Conservation (phyloP, 306 rosid genomes). For the Casuarina glauca region DNA sequence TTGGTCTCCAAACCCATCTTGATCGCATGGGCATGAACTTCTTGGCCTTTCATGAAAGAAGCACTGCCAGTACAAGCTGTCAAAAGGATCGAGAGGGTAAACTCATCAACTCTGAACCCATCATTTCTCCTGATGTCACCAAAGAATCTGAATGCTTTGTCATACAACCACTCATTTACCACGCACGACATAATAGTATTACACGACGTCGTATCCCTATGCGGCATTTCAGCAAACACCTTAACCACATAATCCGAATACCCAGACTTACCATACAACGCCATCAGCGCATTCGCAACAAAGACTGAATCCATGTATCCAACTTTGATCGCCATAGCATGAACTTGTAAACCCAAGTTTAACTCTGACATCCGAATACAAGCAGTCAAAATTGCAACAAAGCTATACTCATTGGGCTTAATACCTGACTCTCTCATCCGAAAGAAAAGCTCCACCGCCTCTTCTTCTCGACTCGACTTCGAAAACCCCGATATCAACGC, state of each 20-base stretch:
- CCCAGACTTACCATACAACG: slow-evolving; percentile 56
- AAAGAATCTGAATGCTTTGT: slow-evolving; percentile 48
- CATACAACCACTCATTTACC: slow-evolving; percentile 44
- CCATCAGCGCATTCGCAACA: slow-evolving; percentile 68
- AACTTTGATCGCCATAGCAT: slow-evolving; percentile 55
- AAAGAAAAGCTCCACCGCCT: slow-evolving; percentile 63
- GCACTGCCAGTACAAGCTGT: slow-evolving; percentile 50
- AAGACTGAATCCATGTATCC: slow-evolving; percentile 48
- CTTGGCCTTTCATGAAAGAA: slow-evolving; percentile 47
- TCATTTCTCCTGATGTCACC: slow-evolving; percentile 41
- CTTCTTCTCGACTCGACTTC: slow-evolving; percentile 47
- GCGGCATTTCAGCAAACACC: slow-evolving; percentile 54
- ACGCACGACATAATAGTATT: slow-evolving; percentile 59
- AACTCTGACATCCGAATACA: slow-evolving; percentile 43
- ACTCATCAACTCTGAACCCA: slow-evolving; percentile 42
- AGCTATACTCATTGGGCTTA: slow-evolving; percentile 64
- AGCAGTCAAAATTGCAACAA: slow-evolving; percentile 77
- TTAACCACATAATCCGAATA: slow-evolving; percentile 36
- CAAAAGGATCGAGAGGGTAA: slow-evolving; percentile 67
- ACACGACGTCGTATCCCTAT: slow-evolving; percentile 70
- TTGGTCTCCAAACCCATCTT: slow-evolving; percentile 61
- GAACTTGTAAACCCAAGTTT: slow-evolving; percentile 62
- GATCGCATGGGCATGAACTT: slow-evolving; percentile 62
- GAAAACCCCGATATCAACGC: slow-evolving; percentile 71
- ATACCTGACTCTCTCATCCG: slow-evolving; percentile 55